A percentile compares a stretch with the other conserved stretches of the same genome.
Evolutionary conservation across 441 rosid species (phyloP).

Genomic region (Breynia disticha): DNA sequence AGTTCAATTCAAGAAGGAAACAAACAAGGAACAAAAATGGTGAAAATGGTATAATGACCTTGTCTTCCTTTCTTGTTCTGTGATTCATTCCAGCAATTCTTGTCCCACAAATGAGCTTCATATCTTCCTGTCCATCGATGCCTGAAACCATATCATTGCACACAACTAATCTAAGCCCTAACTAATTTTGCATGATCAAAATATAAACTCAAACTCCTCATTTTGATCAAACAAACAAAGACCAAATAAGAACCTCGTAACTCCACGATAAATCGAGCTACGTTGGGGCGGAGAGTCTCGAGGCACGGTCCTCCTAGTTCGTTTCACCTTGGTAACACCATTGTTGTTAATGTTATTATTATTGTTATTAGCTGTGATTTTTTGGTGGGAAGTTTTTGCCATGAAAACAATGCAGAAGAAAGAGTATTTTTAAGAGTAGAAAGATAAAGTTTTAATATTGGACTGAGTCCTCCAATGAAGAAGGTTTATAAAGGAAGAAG

Average conservation of each 20-base stretch:
- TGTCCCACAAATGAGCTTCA: slow-evolving; percentile 76
- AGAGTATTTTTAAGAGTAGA: background rate
- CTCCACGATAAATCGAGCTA: slow-evolving; percentile 59
- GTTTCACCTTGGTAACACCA: slow-evolving; percentile 39
- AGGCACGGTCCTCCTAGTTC: slow-evolving; percentile 63
- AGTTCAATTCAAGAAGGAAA: background rate
- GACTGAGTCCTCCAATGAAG: slow-evolving; percentile 27
- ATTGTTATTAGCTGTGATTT: slow-evolving; percentile 11
- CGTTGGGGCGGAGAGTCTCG: slow-evolving; percentile 78
- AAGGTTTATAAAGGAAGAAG: slow-evolving; percentile 23
- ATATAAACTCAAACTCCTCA: too few relatives aligned
- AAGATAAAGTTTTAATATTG: too few relatives aligned
- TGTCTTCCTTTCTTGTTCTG: slow-evolving; percentile 68
- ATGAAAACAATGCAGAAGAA: background rate
- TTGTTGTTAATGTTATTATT: slow-evolving; percentile 10
- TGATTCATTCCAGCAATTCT: slow-evolving; percentile 55
- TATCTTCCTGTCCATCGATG: slow-evolving; percentile 54
- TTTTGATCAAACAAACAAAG: background rate
- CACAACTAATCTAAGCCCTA: too few relatives aligned
- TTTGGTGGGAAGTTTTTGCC: background rate
- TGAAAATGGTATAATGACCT: slow-evolving; percentile 21
- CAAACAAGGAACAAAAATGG: background rate
- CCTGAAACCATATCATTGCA: slow-evolving; percentile 7
- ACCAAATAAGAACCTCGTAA: slow-evolving; percentile 1
- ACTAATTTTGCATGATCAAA: too few relatives aligned